Base-by-base conservation (phyloP, 352 stramenopile species). In the Pythium utonaiense region DNA sequence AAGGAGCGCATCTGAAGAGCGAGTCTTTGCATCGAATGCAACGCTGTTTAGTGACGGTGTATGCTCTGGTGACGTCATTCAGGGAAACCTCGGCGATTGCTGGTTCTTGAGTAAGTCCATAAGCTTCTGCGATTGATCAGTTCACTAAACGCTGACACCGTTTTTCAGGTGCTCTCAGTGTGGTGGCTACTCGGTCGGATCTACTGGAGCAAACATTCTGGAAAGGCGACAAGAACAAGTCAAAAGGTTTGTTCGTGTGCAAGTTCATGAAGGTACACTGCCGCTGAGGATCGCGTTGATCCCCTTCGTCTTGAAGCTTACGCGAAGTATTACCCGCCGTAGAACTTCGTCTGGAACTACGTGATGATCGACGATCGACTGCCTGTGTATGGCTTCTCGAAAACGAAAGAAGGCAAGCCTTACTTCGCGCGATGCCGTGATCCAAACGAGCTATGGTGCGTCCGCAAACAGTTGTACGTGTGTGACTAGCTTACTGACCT, bases 321-420 rank as follows among this genome's bases (percentile, higher is more conserved):
- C 30, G 6, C 3, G 13, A 21, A 36, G 17, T 38, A 6, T 38
- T 42, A 16, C 38, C 7, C 9, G 17, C 19, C 10, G 34, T 38
- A 94, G 85, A 93, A 97, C 57, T 96, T 89, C 58, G 77, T 83
- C 0, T 96, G 89, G 86, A 77, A 93, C 52, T 97, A 95, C 62
- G 90, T 97, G n/a, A 79, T 97, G 21, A 88, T 97, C 24, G 91
- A 97, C 52, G 91, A 97, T 47, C 73, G 78, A 3, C 51, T 96
- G 2, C 90, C 91, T 24, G 81, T 96, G 2, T 95, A 91, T 53
- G 84, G 83, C 3, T 96, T 89, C 56, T 82, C 72, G 0, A 91
- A 93, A 47, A 83, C 67, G n/a, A 89, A 81, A 50, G 59, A 70
- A n/a, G 85, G 85, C 1, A 93, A 93, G 44, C 85, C 85, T 6